These are phyloP conservation scores for Pterocarpus macrocarpus DNA, from an alignment of 306 rosid species.

Conservation along the genomic window DNA sequence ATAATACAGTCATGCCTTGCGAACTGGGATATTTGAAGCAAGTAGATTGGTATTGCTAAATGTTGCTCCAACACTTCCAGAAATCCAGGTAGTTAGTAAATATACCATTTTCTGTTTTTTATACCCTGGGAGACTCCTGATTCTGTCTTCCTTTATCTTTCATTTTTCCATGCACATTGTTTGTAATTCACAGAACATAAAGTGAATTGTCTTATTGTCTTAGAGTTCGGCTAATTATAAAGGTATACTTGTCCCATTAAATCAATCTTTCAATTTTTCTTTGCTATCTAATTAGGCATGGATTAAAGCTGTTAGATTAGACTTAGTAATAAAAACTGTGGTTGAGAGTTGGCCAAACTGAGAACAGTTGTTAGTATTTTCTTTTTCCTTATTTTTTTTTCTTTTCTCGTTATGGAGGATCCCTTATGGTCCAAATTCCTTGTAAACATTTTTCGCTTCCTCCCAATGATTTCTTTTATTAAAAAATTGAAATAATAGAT, in stretches of 20 bases:
- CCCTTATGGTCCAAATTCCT: no score
- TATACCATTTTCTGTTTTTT: not conserved
- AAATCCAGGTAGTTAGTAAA: constrained; percentile 74
- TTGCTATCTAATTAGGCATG: not conserved
- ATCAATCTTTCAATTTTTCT: constrained; percentile 25
- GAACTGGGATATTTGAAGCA: constrained; percentile 98
- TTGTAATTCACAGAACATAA: constrained; percentile 13
- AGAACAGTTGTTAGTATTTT: not conserved
- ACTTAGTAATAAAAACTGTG: not conserved
- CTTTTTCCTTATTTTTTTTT: no score
- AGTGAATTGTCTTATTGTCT: constrained; percentile 31
- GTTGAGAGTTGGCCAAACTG: constrained; percentile 14
- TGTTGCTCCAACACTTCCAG: constrained; percentile 94
- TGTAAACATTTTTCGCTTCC: no score
- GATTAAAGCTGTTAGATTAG: constrained; percentile 10
- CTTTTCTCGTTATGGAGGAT: no score
- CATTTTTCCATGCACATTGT: constrained; percentile 14
- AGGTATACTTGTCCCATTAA: constrained; percentile 17
- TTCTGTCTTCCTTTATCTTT: constrained; percentile 12
- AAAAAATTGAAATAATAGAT: constrained; percentile 11
- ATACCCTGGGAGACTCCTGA: not conserved
- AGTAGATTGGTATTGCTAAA: constrained; percentile 82
- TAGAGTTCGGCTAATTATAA: constrained; percentile 1
- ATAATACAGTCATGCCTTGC: constrained; percentile 88
- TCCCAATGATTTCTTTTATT: not conserved